phyloP scores from a whole-genome alignment of 371 early-diverging fungal genomes.

The Rhizopus stolonifer region DNA sequence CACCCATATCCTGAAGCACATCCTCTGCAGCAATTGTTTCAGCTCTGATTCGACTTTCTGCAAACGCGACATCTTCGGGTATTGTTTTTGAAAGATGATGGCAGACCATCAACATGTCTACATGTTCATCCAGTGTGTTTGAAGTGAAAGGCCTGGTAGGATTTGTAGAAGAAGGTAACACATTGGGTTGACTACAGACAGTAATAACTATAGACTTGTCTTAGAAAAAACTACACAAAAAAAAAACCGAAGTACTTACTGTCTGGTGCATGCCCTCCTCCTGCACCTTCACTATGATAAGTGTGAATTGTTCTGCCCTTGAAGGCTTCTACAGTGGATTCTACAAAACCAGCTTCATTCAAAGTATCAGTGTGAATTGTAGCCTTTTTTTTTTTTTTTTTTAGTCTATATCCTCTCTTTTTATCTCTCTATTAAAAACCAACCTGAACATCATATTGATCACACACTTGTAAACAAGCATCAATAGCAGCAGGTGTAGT shows the following conservation, averaged over 20 bases:
- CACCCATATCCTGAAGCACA: constrained; percentile 88
- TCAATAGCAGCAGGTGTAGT: constrained; percentile 93
- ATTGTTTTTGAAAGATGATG: constrained; percentile 90
- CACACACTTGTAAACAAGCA: constrained; percentile 80
- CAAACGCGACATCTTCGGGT: constrained; percentile 94
- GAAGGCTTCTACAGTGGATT: constrained; percentile 83
- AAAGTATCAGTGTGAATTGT: constrained; percentile 94
- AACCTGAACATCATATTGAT: constrained; percentile 82
- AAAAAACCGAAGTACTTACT: constrained; percentile 38
- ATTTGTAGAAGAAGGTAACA: constrained; percentile 91
- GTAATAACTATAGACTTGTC: constrained; percentile 55
- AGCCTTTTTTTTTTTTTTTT: constrained; percentile 30
- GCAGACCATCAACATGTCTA: constrained; percentile 98
- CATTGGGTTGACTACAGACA: constrained; percentile 79
- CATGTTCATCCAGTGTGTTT: constrained; percentile 94
- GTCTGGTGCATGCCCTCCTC: constrained; percentile 93
- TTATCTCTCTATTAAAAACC: neutral
- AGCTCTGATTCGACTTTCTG: constrained; percentile 91
- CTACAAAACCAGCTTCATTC: constrained; percentile 94
- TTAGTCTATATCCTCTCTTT: neutral
- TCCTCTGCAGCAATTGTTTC: constrained; percentile 97
- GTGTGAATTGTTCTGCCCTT: constrained; percentile 90
- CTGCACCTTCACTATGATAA: constrained; percentile 95
- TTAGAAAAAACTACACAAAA: neutral
- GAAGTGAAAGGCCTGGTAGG: constrained; percentile 90